Evolutionary conservation across 2,329 filamentous ascomycete species (phyloP).

Genomic region (Massarina eburnea): DNA sequence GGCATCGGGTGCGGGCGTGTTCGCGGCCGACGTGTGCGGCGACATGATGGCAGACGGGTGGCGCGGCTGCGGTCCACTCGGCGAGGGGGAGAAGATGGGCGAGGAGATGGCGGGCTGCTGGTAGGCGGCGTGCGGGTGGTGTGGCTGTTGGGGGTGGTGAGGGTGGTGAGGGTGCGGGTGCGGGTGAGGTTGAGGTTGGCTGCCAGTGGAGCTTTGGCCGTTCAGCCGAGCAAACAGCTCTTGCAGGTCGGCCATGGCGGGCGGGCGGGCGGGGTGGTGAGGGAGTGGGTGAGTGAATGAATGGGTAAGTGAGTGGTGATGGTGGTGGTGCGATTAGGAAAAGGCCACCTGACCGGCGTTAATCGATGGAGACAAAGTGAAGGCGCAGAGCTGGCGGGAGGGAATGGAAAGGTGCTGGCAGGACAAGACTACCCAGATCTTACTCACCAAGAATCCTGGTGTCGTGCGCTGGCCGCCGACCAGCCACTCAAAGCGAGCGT

Average conservation of each 20-base stretch:
- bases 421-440: constrained; percentile 9
- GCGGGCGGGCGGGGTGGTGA: constrained; percentile 20
- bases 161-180: too few relatives aligned
- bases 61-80: constrained; percentile 56
- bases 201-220: constrained; percentile 28
- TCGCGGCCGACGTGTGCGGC: constrained; percentile 53
- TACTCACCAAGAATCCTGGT: constrained; percentile 14
- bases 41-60: constrained; percentile 62
- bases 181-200: constrained; percentile 22
- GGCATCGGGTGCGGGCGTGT: constrained; percentile 44
- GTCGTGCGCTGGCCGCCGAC: constrained; percentile 8
- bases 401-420: neutral
- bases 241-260: constrained; percentile 47
- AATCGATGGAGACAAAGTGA: too few relatives aligned
- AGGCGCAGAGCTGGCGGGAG: too few relatives aligned
- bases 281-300: constrained; percentile 18
- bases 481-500: constrained; percentile 9
- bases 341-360: neutral
- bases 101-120: constrained; percentile 61
- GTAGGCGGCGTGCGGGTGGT: constrained; percentile 42
- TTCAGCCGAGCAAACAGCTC: constrained; percentile 49
- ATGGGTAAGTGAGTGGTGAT: constrained; percentile 4
- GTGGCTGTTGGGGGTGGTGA: constrained; percentile 19
- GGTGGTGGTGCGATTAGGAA: constrained; percentile 7
- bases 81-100: constrained; percentile 59